Conservation (phyloP, 1,284 basidiomycete genomes). For the Pseudozyma thailandica region DNA sequence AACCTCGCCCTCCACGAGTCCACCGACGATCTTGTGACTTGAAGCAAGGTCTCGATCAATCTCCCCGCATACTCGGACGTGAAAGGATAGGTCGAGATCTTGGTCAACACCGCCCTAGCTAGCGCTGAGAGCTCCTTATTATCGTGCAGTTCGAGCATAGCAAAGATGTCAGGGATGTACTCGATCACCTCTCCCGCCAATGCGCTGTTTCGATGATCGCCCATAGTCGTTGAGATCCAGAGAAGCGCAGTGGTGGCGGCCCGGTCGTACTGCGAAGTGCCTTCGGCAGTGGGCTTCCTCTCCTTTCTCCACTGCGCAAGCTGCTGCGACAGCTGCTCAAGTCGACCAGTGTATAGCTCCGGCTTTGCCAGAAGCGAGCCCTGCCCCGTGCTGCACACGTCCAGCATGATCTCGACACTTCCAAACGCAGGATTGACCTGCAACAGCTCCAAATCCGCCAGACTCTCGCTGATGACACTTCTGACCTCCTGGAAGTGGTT, state of each 20-base stretch:
- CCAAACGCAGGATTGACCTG: constrained; percentile 77
- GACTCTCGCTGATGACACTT: constrained; percentile 67
- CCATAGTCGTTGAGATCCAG: constrained; percentile 65
- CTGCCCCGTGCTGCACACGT: constrained; percentile 74
- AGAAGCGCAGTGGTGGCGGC: constrained; percentile 58
- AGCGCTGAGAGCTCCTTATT: constrained; percentile 60
- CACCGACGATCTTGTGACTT: constrained; percentile 47
- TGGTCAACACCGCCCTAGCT: constrained; percentile 57
- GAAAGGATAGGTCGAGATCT: constrained; percentile 59
- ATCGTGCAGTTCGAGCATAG: constrained; percentile 65
- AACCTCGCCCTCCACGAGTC: constrained; percentile 65
- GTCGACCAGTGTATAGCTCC: constrained; percentile 70
- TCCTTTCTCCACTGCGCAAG: constrained; percentile 63
- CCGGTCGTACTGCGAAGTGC: constrained; percentile 65
- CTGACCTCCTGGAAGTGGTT: constrained; percentile 69
- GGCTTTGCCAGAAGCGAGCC: constrained; percentile 72
- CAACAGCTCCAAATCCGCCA: constrained; percentile 68
- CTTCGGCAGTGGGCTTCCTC: constrained; percentile 68
- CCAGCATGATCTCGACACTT: constrained; percentile 76
- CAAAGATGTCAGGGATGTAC: constrained; percentile 65
- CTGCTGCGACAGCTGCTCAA: constrained; percentile 69
- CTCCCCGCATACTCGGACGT: constrained; percentile 42
- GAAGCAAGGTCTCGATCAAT: constrained; percentile 55
- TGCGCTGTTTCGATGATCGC: constrained; percentile 62
- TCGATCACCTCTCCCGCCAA: constrained; percentile 56